phyloP scores from a whole-genome alignment of 208 protist species.

The Leishmania lainsoni region DNA sequence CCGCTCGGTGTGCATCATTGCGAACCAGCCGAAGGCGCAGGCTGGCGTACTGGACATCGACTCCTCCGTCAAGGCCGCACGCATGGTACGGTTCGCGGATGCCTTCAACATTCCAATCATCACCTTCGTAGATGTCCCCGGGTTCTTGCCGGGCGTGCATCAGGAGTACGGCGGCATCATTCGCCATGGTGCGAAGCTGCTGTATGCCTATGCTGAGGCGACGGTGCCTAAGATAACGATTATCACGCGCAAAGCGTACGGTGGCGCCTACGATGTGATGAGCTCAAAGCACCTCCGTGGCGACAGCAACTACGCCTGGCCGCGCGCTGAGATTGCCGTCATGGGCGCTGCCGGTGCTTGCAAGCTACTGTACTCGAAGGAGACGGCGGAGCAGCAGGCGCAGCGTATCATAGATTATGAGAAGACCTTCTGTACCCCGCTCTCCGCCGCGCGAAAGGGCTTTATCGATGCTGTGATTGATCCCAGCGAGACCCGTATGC shows the following conservation, averaged over 20 bases:
- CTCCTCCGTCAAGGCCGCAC: constrained; percentile 86
- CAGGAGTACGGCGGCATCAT: constrained; percentile 96
- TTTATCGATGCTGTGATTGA: constrained; percentile 96
- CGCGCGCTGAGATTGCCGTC: constrained; percentile 94
- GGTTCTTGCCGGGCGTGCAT: constrained; percentile 94
- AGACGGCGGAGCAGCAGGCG: constrained; percentile 47
- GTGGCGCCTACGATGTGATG: constrained; percentile 98
- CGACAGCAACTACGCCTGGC: constrained; percentile 96
- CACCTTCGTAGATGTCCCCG: constrained; percentile 97
- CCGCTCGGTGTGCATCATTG: constrained; percentile 93
- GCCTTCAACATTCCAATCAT: constrained; percentile 97
- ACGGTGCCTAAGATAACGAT: constrained; percentile 97
- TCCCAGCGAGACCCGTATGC: constrained; percentile 80
- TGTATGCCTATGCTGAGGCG: constrained; percentile 98
- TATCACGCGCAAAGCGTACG: constrained; percentile 97
- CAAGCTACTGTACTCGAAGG: constrained; percentile 91
- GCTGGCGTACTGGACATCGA: constrained; percentile 96
- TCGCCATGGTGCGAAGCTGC: constrained; percentile 96
- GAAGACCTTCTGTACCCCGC: constrained; percentile 90
- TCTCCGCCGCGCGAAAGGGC: constrained; percentile 89
- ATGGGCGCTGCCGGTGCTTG: constrained; percentile 96
- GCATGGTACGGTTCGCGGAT: constrained; percentile 97
- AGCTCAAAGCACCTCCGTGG: constrained; percentile 94
- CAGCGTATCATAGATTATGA: constrained; percentile 78
- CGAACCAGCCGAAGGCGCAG: constrained; percentile 93